Evolutionary conservation across 495 filamentous ascomycete species (phyloP).

Genomic region (Parachaetomium inaequale): DNA sequence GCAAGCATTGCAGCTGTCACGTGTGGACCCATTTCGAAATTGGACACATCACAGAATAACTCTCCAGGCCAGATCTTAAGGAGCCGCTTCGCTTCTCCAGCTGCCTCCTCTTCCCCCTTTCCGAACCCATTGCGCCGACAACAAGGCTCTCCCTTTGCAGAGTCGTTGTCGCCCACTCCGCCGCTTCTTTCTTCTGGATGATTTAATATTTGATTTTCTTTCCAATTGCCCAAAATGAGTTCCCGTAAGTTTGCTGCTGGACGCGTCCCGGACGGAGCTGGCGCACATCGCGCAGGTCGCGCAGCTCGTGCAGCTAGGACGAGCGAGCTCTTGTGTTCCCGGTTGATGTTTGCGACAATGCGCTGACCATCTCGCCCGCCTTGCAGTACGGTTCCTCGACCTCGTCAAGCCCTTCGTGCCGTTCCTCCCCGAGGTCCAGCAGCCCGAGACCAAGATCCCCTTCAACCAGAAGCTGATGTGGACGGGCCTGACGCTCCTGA

Average conservation of each 20-base stretch:
- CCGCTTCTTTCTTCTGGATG: constrained; percentile 40
- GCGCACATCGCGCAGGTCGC: not conserved
- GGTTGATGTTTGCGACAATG: constrained; percentile 16
- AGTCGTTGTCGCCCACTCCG: constrained; percentile 40
- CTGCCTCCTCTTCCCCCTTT: constrained; percentile 35
- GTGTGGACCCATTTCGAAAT: constrained; percentile 45
- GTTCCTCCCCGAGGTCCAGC: constrained; percentile 96
- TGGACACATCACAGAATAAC: constrained; percentile 51
- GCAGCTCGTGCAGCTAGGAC: not conserved
- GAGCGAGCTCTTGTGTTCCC: not conserved
- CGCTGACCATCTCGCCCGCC: constrained; percentile 30
- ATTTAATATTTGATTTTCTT: constrained; percentile 38
- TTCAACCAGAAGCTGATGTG: constrained; percentile 99
- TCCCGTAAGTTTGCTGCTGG: constrained; percentile 47
- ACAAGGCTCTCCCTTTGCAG: constrained; percentile 32
- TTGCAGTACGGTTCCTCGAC: constrained; percentile 95
- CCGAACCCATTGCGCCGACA: constrained; percentile 38
- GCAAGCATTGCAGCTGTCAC: constrained; percentile 33
- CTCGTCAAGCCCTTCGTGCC: constrained; percentile 99
- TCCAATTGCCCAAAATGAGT: constrained; percentile 53
- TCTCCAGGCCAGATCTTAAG: constrained; percentile 50
- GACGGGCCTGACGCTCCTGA: constrained; percentile 94
- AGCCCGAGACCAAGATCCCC: constrained; percentile 92
- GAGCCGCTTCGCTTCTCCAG: constrained; percentile 37
- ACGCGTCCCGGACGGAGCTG: constrained; percentile 26